Base-by-base conservation (phyloP, 176 grass and related monocot genomes). In the Oryza glumipatula region DNA sequence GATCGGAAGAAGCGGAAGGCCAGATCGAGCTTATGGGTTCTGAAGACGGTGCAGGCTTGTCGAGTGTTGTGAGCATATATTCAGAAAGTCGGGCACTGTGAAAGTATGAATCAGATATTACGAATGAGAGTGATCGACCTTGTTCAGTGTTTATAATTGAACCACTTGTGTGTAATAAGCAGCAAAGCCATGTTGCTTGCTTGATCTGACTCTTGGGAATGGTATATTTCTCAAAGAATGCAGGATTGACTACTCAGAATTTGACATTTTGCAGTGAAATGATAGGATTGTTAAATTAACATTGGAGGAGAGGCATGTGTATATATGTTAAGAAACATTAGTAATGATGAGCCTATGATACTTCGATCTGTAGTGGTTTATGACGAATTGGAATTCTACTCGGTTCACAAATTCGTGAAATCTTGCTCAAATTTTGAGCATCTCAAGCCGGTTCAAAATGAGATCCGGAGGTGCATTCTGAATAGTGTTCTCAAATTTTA, bases 1-100 rank as follows among this genome's bases (percentile, higher is more conserved):
- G 17, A 54, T 87, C 89, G 83, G 85, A 82, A 91, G 89, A 3
- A 91, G 85, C 84, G 75, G 49, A 87, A 84, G 69, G 36, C 63
- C 33, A 28, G 38, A 52, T 52, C 49, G 49, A 65, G 49, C 17
- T 61, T 21, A 36, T 39, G 69, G 63, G 74, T 65, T 33, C 43
- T 17, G n/a, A 43, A 72, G 16, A 32, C 22, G 41, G 30, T n/a
- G 32, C 3, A n/a, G 16, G 69, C 21, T 7, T 71, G 67, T 72
- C 19, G 69, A 36, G 22, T 46, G 38, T 64, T 63, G 23, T 33
- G 10, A 74, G 56, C 28, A 49, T 49, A 49, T 15, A 19, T 83
- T 83, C 56, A 11, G 82, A 74, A 83, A 44, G 65, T 13, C 58
- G 67, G 58, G 45, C 21, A 38, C 46, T 26, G 47, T 47, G 48